Evolutionary conservation across 441 rosid species (phyloP).

Genomic region (Aquilaria agallochum): DNA sequence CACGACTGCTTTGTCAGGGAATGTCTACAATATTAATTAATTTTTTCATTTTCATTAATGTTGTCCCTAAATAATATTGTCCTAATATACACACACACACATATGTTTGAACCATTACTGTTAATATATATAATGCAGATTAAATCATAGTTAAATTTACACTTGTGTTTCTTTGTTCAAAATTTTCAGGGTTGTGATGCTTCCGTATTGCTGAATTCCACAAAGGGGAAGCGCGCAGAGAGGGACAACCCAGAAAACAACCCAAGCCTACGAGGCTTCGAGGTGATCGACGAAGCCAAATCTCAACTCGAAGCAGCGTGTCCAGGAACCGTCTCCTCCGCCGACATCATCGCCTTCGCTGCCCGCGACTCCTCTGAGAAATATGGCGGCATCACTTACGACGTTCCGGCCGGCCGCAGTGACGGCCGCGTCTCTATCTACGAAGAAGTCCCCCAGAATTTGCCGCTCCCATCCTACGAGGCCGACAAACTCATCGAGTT

Average conservation of each 20-base stretch:
- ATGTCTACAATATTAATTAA: background rate
- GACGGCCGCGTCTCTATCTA: constrained; percentile 8
- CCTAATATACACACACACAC: no score
- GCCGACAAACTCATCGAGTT: constrained; percentile 8
- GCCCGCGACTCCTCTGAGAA: constrained; percentile 5
- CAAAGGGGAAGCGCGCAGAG: constrained; percentile 15
- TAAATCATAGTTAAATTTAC: background rate
- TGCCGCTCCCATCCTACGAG: constrained; percentile 9
- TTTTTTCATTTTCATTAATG: background rate
- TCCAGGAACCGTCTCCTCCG: constrained; percentile 28
- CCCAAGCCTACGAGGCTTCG: constrained; percentile 28
- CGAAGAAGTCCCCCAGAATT: constrained; percentile 10
- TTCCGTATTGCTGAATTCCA: constrained; percentile 14
- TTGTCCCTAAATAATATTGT: background rate
- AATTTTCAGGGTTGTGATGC: constrained; percentile 23
- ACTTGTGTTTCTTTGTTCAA: background rate
- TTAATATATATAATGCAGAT: background rate
- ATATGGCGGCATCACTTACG: constrained; percentile 9
- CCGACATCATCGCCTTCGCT: constrained; percentile 23
- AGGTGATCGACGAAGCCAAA: constrained; percentile 27
- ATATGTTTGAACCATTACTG: no score
- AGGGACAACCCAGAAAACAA: constrained; percentile 17
- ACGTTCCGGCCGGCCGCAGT: constrained; percentile 6
- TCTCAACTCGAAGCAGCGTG: constrained; percentile 18
- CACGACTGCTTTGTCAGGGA: constrained; percentile 43